Base-by-base conservation (phyloP, 164 flowering plant genomes). In the Annona cherimola region DNA sequence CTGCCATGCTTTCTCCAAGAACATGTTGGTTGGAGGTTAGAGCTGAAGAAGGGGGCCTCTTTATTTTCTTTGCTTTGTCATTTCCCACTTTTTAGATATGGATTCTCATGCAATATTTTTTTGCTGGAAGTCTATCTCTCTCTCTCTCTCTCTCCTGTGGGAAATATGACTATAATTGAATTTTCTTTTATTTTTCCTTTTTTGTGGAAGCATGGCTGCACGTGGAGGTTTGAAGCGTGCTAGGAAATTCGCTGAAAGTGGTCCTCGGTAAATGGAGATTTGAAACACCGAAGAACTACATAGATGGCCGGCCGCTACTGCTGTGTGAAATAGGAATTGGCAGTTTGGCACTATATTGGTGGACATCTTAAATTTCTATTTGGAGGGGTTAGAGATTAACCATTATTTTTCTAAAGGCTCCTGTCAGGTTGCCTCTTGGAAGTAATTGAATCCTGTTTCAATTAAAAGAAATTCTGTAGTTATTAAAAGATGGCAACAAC, bases 31-130 rank as follows among this genome's bases (percentile, higher is more conserved):
- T 65, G 61, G 55, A 41, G n/a, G 5, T 16, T 41, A 61, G 60
- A 65, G 55, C 50, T 14, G 12, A 66, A 50, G 71, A 71, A 18
- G 26, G 16, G 39, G 44, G 62, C 62, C 63, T 43, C 46, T 63
- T 69, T 67, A 20, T 44, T 72, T 77, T 66, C 73, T 71, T 50
- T 81, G 83, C 70, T 76, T 74, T 79, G 86, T 86, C 87, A 85
- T 74, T 78, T 71, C 79, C 85, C 85, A 83, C 88, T 79, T 77
- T 79, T 73, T 65, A 62, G 63, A 73, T 64, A 57, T 65, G 69
- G 74, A 73, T 60, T 67, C 70, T 63, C 69, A 74, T 50, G 66
- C 70, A 71, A 73, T 69, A 16, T 42, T 76, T 70, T 72, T 69
- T 18, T 42, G 74, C 68, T 73, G 45, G 35, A 65, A 80, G 84